phyloP scores from a whole-genome alignment of 148 eudicot genomes.

The Nepenthes mirabilis region DNA sequence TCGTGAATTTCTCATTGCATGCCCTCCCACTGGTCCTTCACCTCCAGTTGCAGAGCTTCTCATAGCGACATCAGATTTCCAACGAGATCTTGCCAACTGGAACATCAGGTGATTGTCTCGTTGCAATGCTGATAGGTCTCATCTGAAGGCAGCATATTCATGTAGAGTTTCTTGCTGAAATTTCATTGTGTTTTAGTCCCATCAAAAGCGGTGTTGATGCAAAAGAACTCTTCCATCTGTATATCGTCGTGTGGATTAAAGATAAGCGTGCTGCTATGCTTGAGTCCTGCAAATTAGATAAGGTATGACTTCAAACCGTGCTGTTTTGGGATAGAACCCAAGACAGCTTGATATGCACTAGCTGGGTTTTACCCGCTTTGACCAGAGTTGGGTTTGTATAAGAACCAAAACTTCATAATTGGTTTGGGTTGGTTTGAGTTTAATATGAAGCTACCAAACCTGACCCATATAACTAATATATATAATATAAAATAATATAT shows the following conservation, averaged over 20 bases:
- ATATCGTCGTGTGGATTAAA: conserved; percentile 85
- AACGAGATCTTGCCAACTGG: conserved; percentile 75
- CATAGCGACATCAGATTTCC: conserved; percentile 84
- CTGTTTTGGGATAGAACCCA: too few species aligned
- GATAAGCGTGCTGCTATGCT: conserved; percentile 83
- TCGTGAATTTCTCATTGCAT: conserved; percentile 71
- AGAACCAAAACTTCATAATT: too few species aligned
- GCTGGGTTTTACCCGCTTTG: too few species aligned
- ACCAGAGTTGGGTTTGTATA: too few species aligned
- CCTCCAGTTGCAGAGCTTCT: conserved; percentile 83
- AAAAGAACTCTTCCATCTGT: conserved; percentile 81
- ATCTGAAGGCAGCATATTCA: neutral
- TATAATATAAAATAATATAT: too few species aligned
- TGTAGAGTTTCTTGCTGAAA: conserved; percentile 1
- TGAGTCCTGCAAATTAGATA: conserved; percentile 76
- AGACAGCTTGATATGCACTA: too few species aligned
- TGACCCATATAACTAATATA: too few species aligned
- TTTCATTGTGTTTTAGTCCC: conserved; percentile 32
- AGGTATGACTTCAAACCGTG: conserved; percentile 26
- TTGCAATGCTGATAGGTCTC: neutral
- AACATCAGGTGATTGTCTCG: conserved; percentile 42
- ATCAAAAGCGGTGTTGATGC: conserved; percentile 95
- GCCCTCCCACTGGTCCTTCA: conserved; percentile 78
- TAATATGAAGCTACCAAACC: too few species aligned
- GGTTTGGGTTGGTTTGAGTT: too few species aligned